Base-by-base conservation (phyloP, 768 basidiomycete genomes). In the Pluteus cervinus region DNA sequence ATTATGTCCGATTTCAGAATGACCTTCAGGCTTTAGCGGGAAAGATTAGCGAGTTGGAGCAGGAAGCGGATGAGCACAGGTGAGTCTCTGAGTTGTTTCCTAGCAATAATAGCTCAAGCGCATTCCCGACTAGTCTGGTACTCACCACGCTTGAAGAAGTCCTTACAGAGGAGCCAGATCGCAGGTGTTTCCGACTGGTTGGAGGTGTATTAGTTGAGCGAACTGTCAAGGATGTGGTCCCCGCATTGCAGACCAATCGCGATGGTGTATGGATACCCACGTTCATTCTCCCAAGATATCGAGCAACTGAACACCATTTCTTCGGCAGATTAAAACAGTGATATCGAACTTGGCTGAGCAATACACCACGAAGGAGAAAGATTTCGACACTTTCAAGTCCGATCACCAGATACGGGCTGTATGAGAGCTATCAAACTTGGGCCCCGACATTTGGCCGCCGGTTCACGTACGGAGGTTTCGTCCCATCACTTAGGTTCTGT, bases 41-140 rank as follows among this genome's bases (percentile, higher is more conserved):
- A 46, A 98, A 98, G 65, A 93, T 98, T 49, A 87, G 88, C 43
- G 96, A 99, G 61, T 72, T 99, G 22, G 96, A 99, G 58, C 79
- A 83, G 47, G 96, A 99, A 53, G 79, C 89, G 14, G 96, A 99
- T 44, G 96, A 99, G 56, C 92, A 99, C 58, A 71, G 74, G 94
- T 92, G 45, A 47, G 81, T 73, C 10, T 29, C 31, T 22, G 2
- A 7, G 28, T 29, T 29, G 26, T 9, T 28, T 9, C 9, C 9
- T 28, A 14, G 9, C 26, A 28, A 28, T 9, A 28, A 9, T 6
- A 16, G 22, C n/a, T 15, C 18, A 42, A 29, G 41, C 38, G 23
- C n/a, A 28, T 37, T 33, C 15, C 12, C 16, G 33, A 8, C 14
- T 45, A 97, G 93, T 28, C 69, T 99, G 11, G 96, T 99, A 7